phyloP scores from a whole-genome alignment of 1,284 basidiomycete species.

The Trichosporon ovoides region DNA sequence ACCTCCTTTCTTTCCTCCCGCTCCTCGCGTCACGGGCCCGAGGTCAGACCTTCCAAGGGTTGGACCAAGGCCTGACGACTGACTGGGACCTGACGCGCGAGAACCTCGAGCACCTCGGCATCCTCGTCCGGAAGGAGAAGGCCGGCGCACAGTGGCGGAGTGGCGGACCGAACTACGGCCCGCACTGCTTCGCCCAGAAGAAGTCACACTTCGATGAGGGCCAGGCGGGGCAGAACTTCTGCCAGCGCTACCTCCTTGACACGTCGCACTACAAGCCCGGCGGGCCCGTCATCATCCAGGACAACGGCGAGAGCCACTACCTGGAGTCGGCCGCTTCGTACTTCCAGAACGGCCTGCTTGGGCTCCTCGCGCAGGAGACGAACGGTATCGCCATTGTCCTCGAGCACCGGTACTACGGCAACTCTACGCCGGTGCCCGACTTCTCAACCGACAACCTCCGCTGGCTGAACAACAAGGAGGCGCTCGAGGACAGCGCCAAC shows the following conservation, averaged over 20 bases:
- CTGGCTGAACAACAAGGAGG: slow-evolving; percentile 80
- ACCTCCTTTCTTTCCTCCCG: too few species aligned
- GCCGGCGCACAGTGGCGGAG: neutral
- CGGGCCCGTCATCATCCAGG: slow-evolving; percentile 71
- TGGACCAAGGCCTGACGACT: too few species aligned
- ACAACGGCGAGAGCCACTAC: slow-evolving; percentile 68
- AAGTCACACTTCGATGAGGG: slow-evolving; percentile 60
- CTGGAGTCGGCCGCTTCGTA: slow-evolving; percentile 10
- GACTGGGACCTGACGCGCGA: too few species aligned
- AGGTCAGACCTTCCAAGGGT: too few species aligned
- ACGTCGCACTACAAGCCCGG: slow-evolving; percentile 68
- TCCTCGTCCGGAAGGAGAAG: neutral
- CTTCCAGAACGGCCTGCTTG: slow-evolving; percentile 61
- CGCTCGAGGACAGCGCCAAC: slow-evolving; percentile 81
- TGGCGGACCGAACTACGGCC: slow-evolving; percentile 22
- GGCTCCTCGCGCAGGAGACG: slow-evolving; percentile 73
- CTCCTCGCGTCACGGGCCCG: too few species aligned
- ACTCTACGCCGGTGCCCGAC: slow-evolving; percentile 62
- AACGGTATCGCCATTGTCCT: slow-evolving; percentile 77
- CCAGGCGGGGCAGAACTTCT: slow-evolving; percentile 44
- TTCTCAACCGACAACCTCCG: slow-evolving; percentile 73
- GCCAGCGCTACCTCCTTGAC: slow-evolving; percentile 72
- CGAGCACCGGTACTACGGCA: slow-evolving; percentile 70
- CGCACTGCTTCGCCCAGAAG: slow-evolving; percentile 69
- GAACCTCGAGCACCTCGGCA: neutral